These are phyloP conservation scores for Myochromella boudieri DNA, from an alignment of 768 basidiomycete genomes.

Conservation along the genomic window DNA sequence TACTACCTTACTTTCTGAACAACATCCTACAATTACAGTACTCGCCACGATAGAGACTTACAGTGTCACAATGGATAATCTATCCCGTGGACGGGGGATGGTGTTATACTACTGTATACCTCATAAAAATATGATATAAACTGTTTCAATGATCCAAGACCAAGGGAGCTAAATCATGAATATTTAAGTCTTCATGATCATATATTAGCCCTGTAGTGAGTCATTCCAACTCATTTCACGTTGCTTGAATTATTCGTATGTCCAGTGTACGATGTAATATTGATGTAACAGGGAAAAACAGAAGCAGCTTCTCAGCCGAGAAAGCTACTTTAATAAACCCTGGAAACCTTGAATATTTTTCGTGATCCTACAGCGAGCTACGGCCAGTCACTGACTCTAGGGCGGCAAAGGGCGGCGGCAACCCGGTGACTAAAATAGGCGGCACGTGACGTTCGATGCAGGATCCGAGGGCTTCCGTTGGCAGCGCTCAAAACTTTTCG, in stretches of 20 bases:
- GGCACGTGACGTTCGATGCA: not conserved
- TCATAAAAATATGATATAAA: too few species aligned
- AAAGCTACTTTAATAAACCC: not conserved
- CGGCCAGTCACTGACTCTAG: too few species aligned
- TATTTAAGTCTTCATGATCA: too few species aligned
- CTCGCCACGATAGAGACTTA: not conserved
- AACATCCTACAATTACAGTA: not conserved
- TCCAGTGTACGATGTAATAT: too few species aligned
- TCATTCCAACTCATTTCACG: too few species aligned
- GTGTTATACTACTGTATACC: too few species aligned
- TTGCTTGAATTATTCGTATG: too few species aligned
- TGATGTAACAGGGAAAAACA: not conserved
- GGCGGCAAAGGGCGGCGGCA: too few species aligned
- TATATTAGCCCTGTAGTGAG: too few species aligned
- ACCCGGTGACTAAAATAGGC: not conserved
- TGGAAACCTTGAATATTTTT: not conserved
- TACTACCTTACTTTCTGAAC: not conserved
- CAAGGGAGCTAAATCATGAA: too few species aligned
- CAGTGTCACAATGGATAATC: not conserved
- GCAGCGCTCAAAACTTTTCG: constrained; percentile 15
- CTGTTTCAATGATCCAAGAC: too few species aligned
- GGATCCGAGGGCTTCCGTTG: constrained; percentile 22
- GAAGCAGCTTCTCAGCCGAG: not conserved
- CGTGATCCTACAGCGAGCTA: too few species aligned
- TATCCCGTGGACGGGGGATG: not conserved